phyloP scores from a whole-genome alignment of 305 asterid species.

The Petunia hybrid region DNA sequence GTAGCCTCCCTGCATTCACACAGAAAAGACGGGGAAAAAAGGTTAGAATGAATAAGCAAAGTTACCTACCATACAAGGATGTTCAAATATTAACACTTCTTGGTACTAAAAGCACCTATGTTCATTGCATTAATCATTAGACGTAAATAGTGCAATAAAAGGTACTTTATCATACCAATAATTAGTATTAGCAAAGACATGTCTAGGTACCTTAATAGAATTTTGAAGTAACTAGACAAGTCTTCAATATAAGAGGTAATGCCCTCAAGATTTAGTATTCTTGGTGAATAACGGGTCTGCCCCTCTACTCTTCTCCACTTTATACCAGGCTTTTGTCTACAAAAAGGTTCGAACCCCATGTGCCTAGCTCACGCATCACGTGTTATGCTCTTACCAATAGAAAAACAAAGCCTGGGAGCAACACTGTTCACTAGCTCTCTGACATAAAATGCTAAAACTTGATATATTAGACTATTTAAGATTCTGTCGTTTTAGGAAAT shows the following conservation, averaged over 20 bases:
- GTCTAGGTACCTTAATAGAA: background rate
- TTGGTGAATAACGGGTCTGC: background rate
- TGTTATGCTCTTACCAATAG: too few species aligned
- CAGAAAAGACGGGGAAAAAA: background rate
- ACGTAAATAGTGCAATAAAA: background rate
- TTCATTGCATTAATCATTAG: constrained; percentile 15
- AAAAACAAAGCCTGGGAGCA: background rate
- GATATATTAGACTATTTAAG: background rate
- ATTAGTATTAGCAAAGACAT: background rate
- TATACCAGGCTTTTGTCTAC: too few species aligned
- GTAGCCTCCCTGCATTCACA: constrained; percentile 72
- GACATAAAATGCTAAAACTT: background rate
- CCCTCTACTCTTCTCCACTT: too few species aligned
- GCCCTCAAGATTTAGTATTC: constrained; percentile 3
- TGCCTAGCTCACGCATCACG: too few species aligned
- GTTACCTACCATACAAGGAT: constrained; percentile 10
- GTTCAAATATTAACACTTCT: constrained; percentile 20
- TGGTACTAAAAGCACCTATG: constrained; percentile 1
- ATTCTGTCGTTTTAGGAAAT: background rate
- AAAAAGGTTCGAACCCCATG: too few species aligned
- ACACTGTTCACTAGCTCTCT: background rate
- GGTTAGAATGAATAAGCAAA: constrained; percentile 13
- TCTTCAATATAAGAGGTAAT: background rate
- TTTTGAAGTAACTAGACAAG: constrained; percentile 5
- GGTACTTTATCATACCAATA: constrained; percentile 5